Evolutionary conservation across 345 rosid species (phyloP), one percentile per base, ranked within the genome.

Genomic region (Firmiana major): DNA sequence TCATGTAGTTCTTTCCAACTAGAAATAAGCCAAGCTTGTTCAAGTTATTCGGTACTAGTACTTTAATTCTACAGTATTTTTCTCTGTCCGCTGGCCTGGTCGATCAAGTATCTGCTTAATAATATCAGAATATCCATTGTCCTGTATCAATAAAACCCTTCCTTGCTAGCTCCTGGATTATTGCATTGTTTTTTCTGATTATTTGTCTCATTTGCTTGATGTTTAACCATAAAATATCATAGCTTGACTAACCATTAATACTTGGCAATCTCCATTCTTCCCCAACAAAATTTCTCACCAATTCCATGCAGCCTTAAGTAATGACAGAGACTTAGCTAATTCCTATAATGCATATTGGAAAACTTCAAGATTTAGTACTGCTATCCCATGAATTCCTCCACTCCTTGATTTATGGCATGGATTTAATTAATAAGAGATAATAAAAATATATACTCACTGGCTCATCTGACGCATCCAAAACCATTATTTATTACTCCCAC

Each of bases 331-430:
- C 10, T 45, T 9, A 45, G 13, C 13, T 13, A 8, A n/a, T n/a
- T n/a, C 10, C 9, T 9, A 45, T 12, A 45, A 45, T 45, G 12
- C 9, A 9, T 8, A 12, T 8, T 8, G 15, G 49, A 9, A 54
- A 24, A 48, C n/a, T 66, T 34, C 40, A 36, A 36, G 40, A 36
- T 36, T 36, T 36, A 36, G 5, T 36, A n/a, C n/a, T n/a, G n/a
- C n/a, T n/a, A 48, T 48, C 54, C 12, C 36, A 2, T 68, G 21
- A 45, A 13, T 46, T 49, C 22, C 28, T 15, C 73, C 73, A 46
- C 73, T 69, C 57, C 73, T 69, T 69, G 57, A 69, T 69, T 69
- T 46, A 69, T 46, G 73, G 73, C 40, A 69, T 69, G 21, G 19
- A 26, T 67, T 43, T n/a, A 67, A 22, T 9, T 42, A 66, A 42